Percentiles rank a stretch among this genome's conserved stretches.
Evolutionary conservation across 2,329 filamentous ascomycete species (phyloP).

Genomic region (Fusarium ambrosium): DNA sequence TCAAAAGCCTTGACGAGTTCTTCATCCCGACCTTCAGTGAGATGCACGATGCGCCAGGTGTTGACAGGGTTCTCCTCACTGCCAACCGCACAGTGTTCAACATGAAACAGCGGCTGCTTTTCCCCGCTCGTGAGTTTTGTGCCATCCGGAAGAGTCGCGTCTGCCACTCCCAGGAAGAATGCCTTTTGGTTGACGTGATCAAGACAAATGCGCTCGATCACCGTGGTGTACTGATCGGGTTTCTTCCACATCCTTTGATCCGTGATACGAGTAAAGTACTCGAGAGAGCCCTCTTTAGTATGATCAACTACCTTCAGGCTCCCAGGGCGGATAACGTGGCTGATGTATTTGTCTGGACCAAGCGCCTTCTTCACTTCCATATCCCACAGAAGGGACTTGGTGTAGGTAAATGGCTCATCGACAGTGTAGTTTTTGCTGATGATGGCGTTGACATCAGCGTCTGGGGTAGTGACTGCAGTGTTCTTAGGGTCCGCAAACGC

Average conservation of each 20-base stretch:
- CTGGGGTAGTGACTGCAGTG: background rate
- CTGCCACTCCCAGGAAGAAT: background rate
- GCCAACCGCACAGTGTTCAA: background rate
- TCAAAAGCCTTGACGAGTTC: background rate
- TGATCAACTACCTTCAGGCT: background rate
- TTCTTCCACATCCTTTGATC: background rate
- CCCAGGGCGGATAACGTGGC: slow-evolving; percentile 3
- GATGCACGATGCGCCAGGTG: slow-evolving; percentile 8
- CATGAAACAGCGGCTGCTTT: slow-evolving; percentile 6
- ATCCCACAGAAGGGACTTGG: background rate
- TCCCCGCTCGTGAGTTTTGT: background rate
- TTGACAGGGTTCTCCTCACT: slow-evolving; percentile 3
- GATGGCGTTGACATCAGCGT: background rate
- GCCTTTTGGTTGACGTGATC: slow-evolving; percentile 1
- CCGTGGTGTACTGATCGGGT: background rate
- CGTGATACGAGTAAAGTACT: background rate
- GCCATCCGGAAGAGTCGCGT: background rate
- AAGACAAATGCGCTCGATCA: background rate
- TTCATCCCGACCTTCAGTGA: slow-evolving; percentile 1
- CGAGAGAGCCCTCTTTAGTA: background rate
- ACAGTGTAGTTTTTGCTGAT: background rate
- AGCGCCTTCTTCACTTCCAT: slow-evolving; percentile 9
- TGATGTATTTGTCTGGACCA: slow-evolving; percentile 2
- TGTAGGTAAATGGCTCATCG: background rate
- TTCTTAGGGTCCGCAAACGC: background rate